Base-by-base conservation (phyloP, 2,329 filamentous ascomycete genomes). In the Tolypocladium ophioglossoides region DNA sequence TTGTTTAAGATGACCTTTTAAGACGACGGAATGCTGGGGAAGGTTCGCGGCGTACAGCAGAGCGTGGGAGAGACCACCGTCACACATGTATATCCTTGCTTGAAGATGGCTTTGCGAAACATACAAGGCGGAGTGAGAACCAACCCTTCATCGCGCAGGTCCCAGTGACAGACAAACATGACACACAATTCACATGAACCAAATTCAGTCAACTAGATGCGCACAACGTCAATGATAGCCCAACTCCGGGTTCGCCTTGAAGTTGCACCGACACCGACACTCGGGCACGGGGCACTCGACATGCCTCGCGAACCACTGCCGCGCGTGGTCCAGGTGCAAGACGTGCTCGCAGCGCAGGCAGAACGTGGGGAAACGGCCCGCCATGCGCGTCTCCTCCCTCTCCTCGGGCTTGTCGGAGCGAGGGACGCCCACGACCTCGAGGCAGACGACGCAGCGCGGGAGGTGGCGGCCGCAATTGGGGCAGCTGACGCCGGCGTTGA, bases 331-430 rank as follows among this genome's bases (percentile, higher is more conserved):
- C 55, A 86, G 72, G 61, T 87, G 84, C 62, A 84, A 69, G 11
- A 85, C 82, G 63, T 87, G 84, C 62, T 86, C 83, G 64, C 84
- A 87, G 59, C 78, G 77, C 46, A 87, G 72, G 57, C 84, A 87
- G 62, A 87, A 87, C 0, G 82, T 85, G n/a, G 83, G 81, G 62
- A 87, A 86, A 48, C 77, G 74, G 3, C 79, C 80, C 48, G 77
- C 76, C 66, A 76, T 69, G 61, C 71, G 67, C 47, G 71, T 69
- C 60, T 82, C 78, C 8, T 73, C 67, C 46, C 75, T 74, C 53
- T 74, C 70, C 63, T 81, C 79, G 2, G 78, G 78, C 57, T 73
- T 73, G 66, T 83, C 80, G 35, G 80, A 83, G 47, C 83, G 77
- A 53, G 82, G 80, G 47, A 84, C 75, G 34, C 84, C 84, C 2